phyloP scores from a whole-genome alignment of 352 stramenopile species.

The Globisporangium lucens region DNA sequence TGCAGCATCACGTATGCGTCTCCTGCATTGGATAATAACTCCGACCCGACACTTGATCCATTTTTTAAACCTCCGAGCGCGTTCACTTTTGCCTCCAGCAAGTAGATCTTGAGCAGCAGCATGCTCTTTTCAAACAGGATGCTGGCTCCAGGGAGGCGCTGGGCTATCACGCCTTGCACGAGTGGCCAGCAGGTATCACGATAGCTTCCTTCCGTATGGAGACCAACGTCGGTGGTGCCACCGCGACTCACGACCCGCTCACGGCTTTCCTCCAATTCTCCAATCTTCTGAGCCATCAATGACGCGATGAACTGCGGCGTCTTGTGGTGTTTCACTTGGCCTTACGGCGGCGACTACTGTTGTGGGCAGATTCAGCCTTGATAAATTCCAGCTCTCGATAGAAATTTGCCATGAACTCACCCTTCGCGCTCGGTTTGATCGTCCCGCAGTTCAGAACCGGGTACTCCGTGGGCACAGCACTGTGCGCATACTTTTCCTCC shows the following conservation, averaged over 20 bases:
- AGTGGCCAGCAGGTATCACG: conserved; percentile 58
- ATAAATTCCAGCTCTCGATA: too few species aligned
- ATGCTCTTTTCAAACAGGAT: conserved; percentile 39
- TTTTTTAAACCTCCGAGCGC: background rate
- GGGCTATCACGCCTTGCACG: conserved; percentile 33
- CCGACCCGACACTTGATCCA: background rate
- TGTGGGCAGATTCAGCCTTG: background rate
- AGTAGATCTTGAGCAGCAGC: conserved; percentile 28
- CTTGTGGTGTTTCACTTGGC: conserved; percentile 36
- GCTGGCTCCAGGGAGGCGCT: conserved; percentile 28
- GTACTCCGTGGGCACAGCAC: conserved; percentile 28
- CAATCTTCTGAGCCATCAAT: conserved; percentile 4
- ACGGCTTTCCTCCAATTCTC: background rate
- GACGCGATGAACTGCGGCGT: conserved; percentile 53
- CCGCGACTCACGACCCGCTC: conserved; percentile 14
- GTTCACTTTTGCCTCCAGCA: conserved; percentile 4
- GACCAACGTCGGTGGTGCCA: conserved; percentile 49
- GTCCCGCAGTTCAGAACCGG: conserved; percentile 28
- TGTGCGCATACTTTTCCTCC: conserved; percentile 27
- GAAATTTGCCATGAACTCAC: conserved; percentile 21
- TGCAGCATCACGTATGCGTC: conserved; percentile 22
- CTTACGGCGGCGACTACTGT: conserved; percentile 6
- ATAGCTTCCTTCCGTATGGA: conserved; percentile 37
- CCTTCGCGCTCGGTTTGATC: conserved; percentile 17
- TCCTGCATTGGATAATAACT: background rate